These are phyloP conservation scores for Pestalotiopsis sp. DNA, from an alignment of 2,329 filamentous ascomycete genomes.

Conservation along the genomic window DNA sequence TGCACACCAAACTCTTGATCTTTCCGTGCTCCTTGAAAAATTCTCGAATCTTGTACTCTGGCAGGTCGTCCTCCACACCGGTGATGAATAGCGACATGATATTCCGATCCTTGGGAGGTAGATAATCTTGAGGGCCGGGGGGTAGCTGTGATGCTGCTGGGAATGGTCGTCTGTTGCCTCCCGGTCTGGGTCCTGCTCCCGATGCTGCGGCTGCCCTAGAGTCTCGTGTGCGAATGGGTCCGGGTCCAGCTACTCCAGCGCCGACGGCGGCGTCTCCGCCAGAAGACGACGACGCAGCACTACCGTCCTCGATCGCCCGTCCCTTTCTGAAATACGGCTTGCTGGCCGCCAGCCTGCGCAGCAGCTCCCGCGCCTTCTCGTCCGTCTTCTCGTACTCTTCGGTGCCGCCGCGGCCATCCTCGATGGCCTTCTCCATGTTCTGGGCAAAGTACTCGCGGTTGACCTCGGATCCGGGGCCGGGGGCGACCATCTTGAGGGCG, in stretches of 20 bases:
- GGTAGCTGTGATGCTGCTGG: slow-evolving; percentile 74
- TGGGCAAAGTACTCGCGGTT: slow-evolving; percentile 98
- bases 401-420: slow-evolving; percentile 81
- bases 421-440: slow-evolving; percentile 93
- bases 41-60: slow-evolving; percentile 86
- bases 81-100: slow-evolving; percentile 95
- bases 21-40: slow-evolving; percentile 90
- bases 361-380: slow-evolving; percentile 88
- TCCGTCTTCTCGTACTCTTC: slow-evolving; percentile 97
- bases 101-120: slow-evolving; percentile 80
- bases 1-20: slow-evolving; percentile 90
- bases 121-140: slow-evolving; percentile 81
- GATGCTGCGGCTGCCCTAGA: slow-evolving; percentile 53
- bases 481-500: slow-evolving; percentile 95
- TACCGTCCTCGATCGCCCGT: slow-evolving; percentile 67
- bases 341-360: slow-evolving; percentile 83
- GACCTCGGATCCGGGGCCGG: slow-evolving; percentile 87
- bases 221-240: slow-evolving; percentile 79
- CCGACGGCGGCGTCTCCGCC: slow-evolving; percentile 53
- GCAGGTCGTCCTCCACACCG: slow-evolving; percentile 93
- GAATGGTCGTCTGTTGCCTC: slow-evolving; percentile 57
- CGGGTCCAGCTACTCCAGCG: slow-evolving; percentile 64
- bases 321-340: slow-evolving; percentile 96
- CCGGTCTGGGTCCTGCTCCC: slow-evolving; percentile 44
- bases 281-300: slow-evolving; percentile 37